These are phyloP conservation scores for Combretum micranthum DNA, from an alignment of 345 rosid species.

Conservation along the genomic window DNA sequence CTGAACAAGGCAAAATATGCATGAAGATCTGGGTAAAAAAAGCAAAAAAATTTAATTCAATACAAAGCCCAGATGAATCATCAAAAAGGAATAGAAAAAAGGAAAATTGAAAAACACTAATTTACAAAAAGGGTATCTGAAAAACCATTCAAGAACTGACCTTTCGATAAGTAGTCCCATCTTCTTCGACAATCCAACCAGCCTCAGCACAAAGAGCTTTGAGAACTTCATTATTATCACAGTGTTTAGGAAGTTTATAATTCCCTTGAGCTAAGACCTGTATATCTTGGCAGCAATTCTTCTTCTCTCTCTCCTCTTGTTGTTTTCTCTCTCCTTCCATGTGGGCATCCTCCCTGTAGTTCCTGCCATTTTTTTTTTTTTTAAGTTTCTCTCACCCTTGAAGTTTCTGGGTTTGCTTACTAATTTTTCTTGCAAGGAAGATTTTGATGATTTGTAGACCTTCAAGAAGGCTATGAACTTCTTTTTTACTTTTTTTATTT, in stretches of 20 bases:
- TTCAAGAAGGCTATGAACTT: too few relatives aligned
- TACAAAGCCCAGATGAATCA: background rate
- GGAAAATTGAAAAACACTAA: background rate
- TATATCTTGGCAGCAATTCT: constrained; percentile 91
- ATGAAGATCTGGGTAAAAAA: too few relatives aligned
- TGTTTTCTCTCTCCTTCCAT: constrained; percentile 95
- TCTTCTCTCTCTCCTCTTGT: constrained; percentile 84
- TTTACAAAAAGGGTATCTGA: background rate
- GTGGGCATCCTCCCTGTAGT: constrained; percentile 73
- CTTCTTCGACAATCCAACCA: constrained; percentile 93
- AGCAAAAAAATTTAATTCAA: too few relatives aligned
- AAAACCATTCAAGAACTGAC: constrained; percentile 16
- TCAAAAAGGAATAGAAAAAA: background rate
- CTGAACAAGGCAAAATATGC: too few relatives aligned
- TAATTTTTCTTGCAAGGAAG: too few relatives aligned
- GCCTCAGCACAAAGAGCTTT: constrained; percentile 89
- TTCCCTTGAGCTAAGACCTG: constrained; percentile 87
- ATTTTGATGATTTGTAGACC: background rate
- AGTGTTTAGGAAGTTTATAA: constrained; percentile 87
- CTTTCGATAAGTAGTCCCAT: constrained; percentile 93
- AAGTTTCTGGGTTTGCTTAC: constrained; percentile 5
- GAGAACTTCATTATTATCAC: constrained; percentile 93
- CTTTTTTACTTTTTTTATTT: too few relatives aligned
- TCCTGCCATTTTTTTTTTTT: constrained; percentile 22
- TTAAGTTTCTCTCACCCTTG: background rate